Evolutionary conservation across 163 green algal genomes (phyloP).

Genomic region (Volvox carteri): DNA sequence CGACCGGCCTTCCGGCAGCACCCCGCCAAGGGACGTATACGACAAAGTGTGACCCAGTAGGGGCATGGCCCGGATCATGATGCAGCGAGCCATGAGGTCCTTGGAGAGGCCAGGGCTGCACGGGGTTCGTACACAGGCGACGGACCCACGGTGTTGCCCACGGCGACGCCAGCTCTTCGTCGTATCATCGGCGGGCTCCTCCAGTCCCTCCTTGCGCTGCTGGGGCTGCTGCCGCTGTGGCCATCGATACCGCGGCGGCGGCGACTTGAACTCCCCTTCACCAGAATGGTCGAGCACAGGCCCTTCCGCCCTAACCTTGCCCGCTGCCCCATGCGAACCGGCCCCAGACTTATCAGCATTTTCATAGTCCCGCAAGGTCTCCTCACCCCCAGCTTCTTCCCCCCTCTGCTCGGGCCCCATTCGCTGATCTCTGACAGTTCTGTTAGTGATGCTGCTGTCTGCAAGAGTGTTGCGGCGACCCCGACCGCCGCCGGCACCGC

Average conservation of each 20-base stretch:
- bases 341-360: too few relatives aligned
- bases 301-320: background rate
- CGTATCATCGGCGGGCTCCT: background rate
- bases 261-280: background rate
- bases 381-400: background rate
- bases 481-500: background rate
- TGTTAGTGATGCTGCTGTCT: background rate
- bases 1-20: background rate
- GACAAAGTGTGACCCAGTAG: background rate
- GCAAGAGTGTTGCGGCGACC: background rate
- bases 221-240: background rate
- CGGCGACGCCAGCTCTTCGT: background rate
- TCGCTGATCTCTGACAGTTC: too few relatives aligned
- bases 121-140: background rate
- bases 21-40: background rate
- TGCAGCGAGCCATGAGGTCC: background rate
- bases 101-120: background rate
- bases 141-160: background rate
- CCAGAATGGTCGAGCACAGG: background rate
- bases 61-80: conserved; percentile 7
- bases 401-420: too few relatives aligned
- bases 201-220: background rate
- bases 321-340: too few relatives aligned
- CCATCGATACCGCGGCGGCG: background rate
- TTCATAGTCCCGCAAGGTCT: background rate